These are phyloP conservation scores for Fonsecaea multimorphosa DNA, from an alignment of 2,329 filamentous ascomycete genomes.

Conservation along the genomic window DNA sequence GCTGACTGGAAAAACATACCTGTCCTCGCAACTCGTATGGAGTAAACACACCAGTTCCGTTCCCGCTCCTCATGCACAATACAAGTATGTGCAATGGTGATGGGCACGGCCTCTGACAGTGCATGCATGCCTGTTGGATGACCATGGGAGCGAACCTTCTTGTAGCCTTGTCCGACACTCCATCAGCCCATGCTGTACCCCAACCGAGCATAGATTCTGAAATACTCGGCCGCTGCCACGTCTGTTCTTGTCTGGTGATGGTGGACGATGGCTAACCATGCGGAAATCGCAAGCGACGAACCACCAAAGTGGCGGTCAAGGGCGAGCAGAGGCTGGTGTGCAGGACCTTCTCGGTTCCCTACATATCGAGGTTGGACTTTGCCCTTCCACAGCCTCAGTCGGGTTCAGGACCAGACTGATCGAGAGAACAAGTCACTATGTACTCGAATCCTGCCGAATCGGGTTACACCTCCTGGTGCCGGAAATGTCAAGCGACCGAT, in stretches of 20 bases:
- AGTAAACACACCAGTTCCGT: background rate
- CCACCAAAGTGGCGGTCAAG: slow-evolving; percentile 18
- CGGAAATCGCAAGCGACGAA: slow-evolving; percentile 2
- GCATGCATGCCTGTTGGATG: slow-evolving; percentile 2
- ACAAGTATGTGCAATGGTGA: slow-evolving; percentile 3
- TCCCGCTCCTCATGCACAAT: background rate
- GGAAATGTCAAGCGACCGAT: slow-evolving; percentile 6
- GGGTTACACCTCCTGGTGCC: slow-evolving; percentile 8
- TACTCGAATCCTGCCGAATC: slow-evolving; percentile 4
- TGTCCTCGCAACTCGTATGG: background rate
- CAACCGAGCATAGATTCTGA: background rate
- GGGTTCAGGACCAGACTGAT: slow-evolving; percentile 1
- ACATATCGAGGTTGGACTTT: slow-evolving; percentile 12
- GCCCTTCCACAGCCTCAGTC: slow-evolving; percentile 15
- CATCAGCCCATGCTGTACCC: background rate
- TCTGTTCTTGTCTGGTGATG: background rate
- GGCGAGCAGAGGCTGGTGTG: slow-evolving; percentile 4
- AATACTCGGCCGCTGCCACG: background rate
- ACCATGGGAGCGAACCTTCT: background rate
- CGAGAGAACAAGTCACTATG: slow-evolving; percentile 19
- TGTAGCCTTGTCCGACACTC: background rate
- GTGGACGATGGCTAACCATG: background rate
- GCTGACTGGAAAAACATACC: background rate
- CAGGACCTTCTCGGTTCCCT: slow-evolving; percentile 9
- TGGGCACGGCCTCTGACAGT: background rate